Evolutionary conservation across 139 green algal genomes (phyloP).

Genomic region (Closterium sp.): DNA sequence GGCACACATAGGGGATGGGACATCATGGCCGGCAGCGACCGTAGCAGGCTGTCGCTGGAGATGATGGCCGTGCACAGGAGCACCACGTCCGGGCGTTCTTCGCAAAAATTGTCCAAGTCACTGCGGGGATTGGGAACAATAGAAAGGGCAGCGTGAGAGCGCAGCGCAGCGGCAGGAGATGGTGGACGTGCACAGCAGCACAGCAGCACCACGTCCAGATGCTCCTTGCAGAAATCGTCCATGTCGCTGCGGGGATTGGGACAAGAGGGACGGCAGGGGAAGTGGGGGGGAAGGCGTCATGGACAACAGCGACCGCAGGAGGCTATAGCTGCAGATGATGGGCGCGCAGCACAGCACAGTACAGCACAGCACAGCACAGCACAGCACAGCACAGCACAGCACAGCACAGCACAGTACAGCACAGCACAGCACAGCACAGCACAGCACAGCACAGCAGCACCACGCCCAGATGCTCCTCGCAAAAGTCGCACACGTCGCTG

Average conservation of each 20-base stretch:
- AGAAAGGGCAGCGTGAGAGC: no score
- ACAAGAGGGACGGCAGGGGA: no score
- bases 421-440: neutral
- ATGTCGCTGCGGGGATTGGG: slow-evolving; percentile 60
- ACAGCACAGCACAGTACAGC: neutral
- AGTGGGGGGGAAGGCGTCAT: no score
- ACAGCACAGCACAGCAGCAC: slow-evolving; percentile 77
- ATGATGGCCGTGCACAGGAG: slow-evolving; percentile 90
- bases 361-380: neutral
- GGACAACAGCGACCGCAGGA: no score
- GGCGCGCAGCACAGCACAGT: neutral
- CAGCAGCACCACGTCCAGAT: slow-evolving; percentile 95
- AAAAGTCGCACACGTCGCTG: slow-evolving; percentile 82
- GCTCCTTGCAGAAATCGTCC: slow-evolving; percentile 92
- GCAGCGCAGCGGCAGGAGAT: no score
- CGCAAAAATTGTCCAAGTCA: slow-evolving; percentile 87
- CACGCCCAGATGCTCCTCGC: slow-evolving; percentile 94
- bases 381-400: neutral
- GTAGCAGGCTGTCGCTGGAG: slow-evolving; percentile 78
- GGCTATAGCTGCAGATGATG: no score
- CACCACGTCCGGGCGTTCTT: slow-evolving; percentile 96
- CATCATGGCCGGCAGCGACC: slow-evolving; percentile 73
- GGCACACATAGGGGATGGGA: no score
- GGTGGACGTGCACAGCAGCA: slow-evolving; percentile 51
- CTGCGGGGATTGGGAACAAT: neutral